These are phyloP conservation scores for Hemisphaericaspora subhashii DNA, from an alignment of 1,139 yeast species.

Conservation along the genomic window DNA sequence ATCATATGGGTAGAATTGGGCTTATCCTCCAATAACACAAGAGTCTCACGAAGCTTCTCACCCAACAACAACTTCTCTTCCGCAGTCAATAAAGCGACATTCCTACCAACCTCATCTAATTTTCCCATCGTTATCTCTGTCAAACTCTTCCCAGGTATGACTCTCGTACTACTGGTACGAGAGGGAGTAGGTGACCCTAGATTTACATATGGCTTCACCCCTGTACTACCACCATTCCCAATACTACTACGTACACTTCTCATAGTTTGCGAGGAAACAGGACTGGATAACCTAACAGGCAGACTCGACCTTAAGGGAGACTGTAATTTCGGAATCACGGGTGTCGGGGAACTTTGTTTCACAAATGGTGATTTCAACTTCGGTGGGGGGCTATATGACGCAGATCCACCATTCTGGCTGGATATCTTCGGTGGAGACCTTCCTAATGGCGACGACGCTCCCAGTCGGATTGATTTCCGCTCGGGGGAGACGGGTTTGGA, in stretches of 20 bases:
- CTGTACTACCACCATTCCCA: background rate
- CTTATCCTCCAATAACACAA: constrained; percentile 1
- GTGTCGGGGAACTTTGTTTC: background rate
- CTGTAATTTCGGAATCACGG: constrained; percentile 5
- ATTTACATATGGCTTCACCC: constrained; percentile 5
- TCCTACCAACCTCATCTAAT: constrained; percentile 10
- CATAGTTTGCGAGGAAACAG: too few species aligned
- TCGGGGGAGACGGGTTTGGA: constrained; percentile 12
- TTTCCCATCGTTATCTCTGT: constrained; percentile 1
- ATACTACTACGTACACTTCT: too few species aligned
- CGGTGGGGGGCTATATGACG: constrained; percentile 11
- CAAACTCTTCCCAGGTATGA: constrained; percentile 1
- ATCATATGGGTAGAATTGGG: constrained; percentile 10
- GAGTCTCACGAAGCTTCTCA: constrained; percentile 11
- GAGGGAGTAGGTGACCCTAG: constrained; percentile 6
- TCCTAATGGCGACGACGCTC: constrained; percentile 1
- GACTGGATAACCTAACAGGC: background rate
- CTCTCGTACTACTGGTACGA: background rate
- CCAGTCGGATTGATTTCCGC: constrained; percentile 8
- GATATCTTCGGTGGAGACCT: constrained; percentile 3
- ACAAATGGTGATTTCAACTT: constrained; percentile 13
- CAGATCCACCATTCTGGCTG: too few species aligned
- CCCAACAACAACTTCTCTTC: constrained; percentile 14
- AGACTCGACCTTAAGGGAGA: constrained; percentile 7
- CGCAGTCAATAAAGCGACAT: constrained; percentile 7